phyloP scores from a whole-genome alignment of 495 filamentous ascomycete species.

The Penicillium cosmopolitanum region DNA sequence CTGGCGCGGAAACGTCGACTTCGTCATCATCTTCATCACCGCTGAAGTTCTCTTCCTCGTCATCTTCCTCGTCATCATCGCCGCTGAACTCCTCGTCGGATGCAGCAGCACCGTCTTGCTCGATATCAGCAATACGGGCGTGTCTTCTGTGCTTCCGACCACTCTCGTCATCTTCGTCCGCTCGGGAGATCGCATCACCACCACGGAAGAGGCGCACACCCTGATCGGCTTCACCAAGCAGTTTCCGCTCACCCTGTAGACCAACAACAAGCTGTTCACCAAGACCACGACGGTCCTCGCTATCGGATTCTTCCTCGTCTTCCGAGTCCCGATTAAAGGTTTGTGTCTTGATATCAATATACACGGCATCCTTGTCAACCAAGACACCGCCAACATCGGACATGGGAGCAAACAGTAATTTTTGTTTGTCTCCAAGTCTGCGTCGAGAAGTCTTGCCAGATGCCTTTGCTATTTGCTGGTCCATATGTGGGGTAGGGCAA shows the following conservation, averaged over 20 bases:
- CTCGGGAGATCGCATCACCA: constrained; percentile 67
- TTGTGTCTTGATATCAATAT: constrained; percentile 73
- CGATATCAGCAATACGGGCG: constrained; percentile 62
- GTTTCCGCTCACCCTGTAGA: constrained; percentile 77
- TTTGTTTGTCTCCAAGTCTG: constrained; percentile 91
- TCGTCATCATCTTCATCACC: constrained; percentile 44
- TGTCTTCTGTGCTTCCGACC: constrained; percentile 74
- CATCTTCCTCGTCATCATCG: constrained; percentile 44
- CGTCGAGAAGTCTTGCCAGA: constrained; percentile 77
- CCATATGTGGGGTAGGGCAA: constrained; percentile 89
- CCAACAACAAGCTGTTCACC: constrained; percentile 93
- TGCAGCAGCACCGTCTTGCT: constrained; percentile 60
- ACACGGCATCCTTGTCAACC: constrained; percentile 80
- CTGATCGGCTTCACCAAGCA: constrained; percentile 80
- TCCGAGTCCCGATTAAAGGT: constrained; percentile 74
- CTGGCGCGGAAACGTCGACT: constrained; percentile 45
- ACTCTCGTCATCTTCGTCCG: constrained; percentile 60
- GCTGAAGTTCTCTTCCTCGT: constrained; percentile 33
- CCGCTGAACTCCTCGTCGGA: constrained; percentile 59
- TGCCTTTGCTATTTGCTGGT: constrained; percentile 79
- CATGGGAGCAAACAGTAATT: constrained; percentile 95
- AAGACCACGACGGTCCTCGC: constrained; percentile 75
- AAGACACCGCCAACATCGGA: constrained; percentile 92
- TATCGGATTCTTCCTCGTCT: constrained; percentile 44
- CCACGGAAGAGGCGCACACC: constrained; percentile 83